Percentiles rank a stretch among this genome's conserved stretches.
Evolutionary conservation across 2,329 filamentous ascomycete genomes (phyloP).

Genomic region (Huntiella decipiens): DNA sequence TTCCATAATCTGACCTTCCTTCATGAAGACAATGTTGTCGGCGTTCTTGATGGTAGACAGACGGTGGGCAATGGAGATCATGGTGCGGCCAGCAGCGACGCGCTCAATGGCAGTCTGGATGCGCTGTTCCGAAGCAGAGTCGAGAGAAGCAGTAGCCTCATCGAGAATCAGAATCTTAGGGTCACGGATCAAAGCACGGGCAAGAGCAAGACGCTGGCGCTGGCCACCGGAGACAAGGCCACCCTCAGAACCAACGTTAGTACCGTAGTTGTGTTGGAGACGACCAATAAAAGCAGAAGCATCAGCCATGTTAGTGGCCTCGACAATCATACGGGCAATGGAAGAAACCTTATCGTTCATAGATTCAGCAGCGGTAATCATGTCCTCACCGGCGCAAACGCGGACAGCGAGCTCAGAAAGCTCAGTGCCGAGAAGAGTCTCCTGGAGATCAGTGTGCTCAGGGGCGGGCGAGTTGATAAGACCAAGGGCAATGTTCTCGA

Average conservation of each 20-base stretch:
- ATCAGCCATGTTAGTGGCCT: constrained; percentile 39
- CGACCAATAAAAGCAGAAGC: constrained; percentile 34
- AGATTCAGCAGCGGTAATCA: constrained; percentile 24
- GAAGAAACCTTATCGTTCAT: constrained; percentile 27
- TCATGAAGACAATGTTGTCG: constrained; percentile 48
- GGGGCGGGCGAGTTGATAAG: constrained; percentile 24
- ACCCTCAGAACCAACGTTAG: constrained; percentile 32
- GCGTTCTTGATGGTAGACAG: constrained; percentile 43
- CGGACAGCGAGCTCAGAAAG: constrained; percentile 32
- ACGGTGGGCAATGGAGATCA: constrained; percentile 46
- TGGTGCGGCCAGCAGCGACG: constrained; percentile 35
- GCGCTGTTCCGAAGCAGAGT: constrained; percentile 35
- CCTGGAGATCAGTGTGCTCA: constrained; percentile 23
- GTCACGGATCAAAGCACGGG: constrained; percentile 36
- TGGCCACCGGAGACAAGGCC: constrained; percentile 40
- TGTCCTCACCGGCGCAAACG: constrained; percentile 30
- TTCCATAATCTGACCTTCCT: constrained; percentile 40
- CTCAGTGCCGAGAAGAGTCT: constrained; percentile 27
- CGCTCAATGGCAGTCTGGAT: constrained; percentile 31
- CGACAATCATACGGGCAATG: constrained; percentile 30
- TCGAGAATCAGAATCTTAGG: constrained; percentile 40
- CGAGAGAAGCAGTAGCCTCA: constrained; percentile 41
- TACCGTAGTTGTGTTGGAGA: constrained; percentile 34
- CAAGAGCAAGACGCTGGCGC: constrained; percentile 39
- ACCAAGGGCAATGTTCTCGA: constrained; percentile 33